Base-by-base conservation (phyloP, 2,329 filamentous ascomycete genomes). In the Botrytis byssoidea region DNA sequence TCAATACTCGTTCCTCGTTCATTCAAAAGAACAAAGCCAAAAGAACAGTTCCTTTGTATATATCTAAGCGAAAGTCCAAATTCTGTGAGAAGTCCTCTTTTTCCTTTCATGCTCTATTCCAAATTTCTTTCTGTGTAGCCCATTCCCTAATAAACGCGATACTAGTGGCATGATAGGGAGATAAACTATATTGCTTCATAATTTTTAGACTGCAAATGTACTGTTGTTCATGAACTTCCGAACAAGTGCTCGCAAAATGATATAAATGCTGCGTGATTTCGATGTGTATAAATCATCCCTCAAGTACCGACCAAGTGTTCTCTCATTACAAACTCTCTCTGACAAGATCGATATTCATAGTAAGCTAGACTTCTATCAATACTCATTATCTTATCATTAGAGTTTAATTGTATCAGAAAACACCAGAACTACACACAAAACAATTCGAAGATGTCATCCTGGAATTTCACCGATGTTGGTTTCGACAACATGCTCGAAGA, bases 351-450 rank as follows among this genome's bases (percentile, higher is more conserved):
- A 42, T 42, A 55, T 22, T 8, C 3, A 9, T 40, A 40, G 32
- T 57, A 57, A 68, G 65, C 48, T 32, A 68, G 65, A 68, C 35
- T 68, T 40, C 35, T 42, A 22, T 55, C 18, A 20, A 29, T 57
- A 55, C 42, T 55, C 18, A 68, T 40, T 35, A 14, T 42, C 25
- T 55, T 9, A 8, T 55, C 20, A 8, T 29, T 4, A 8, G 1
- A 42, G 16, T 42, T 55, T 22, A 18, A n/a, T 40, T n/a, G 16
- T n/a, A 64, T 9, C 12, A 7, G 16, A 12, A 4, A 18, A 64
- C 9, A 64, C 25, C 20, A 16, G 37, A 42, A 42, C 40, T 20
- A 32, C 2, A 20, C 63, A 46, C 29, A 25, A 60, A 64, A 12
- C 29, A 51, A 29, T 40, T 57, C 14, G 16, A 68, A 40, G 65